Evolutionary conservation across 345 rosid species (phyloP).

Genomic region (Aquilaria sinensis): DNA sequence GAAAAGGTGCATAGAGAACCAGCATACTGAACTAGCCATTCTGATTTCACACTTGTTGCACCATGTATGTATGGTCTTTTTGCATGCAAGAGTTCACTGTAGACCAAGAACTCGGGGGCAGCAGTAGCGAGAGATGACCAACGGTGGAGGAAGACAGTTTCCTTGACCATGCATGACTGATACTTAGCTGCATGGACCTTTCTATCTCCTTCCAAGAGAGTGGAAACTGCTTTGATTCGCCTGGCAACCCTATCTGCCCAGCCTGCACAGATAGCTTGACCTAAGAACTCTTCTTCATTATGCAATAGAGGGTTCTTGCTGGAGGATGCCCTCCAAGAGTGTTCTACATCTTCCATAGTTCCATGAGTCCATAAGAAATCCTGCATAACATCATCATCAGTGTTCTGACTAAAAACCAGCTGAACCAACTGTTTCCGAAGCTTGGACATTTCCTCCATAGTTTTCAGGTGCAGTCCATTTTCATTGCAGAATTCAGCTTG

Average conservation of each 20-base stretch:
- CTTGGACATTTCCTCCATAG: conserved; percentile 92
- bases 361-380: conserved; percentile 80
- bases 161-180: conserved; percentile 65
- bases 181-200: conserved; percentile 48
- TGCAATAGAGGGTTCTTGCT: conserved; percentile 40
- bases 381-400: conserved; percentile 19
- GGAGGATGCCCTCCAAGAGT: conserved; percentile 53
- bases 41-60: conserved; percentile 65
- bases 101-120: conserved; percentile 85
- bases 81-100: conserved; percentile 61
- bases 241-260: conserved; percentile 94
- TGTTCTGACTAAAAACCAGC: conserved; percentile 50
- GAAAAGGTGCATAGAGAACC: conserved; percentile 53
- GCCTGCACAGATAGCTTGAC: conserved; percentile 87
- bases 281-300: conserved; percentile 66
- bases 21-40: conserved; percentile 74
- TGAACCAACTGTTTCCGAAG: conserved; percentile 78
- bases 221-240: conserved; percentile 30
- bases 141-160: conserved; percentile 70
- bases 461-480: conserved; percentile 60
- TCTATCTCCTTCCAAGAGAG: conserved; percentile 26
- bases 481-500: conserved; percentile 47
- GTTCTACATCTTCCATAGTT: conserved; percentile 51
- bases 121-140: conserved; percentile 58
- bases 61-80: conserved; percentile 85